A percentile compares a stretch with the other conserved stretches of the same genome.
Conservation (phyloP, 2,329 filamentous ascomycete genomes). For the Nemania bipapillata region DNA sequence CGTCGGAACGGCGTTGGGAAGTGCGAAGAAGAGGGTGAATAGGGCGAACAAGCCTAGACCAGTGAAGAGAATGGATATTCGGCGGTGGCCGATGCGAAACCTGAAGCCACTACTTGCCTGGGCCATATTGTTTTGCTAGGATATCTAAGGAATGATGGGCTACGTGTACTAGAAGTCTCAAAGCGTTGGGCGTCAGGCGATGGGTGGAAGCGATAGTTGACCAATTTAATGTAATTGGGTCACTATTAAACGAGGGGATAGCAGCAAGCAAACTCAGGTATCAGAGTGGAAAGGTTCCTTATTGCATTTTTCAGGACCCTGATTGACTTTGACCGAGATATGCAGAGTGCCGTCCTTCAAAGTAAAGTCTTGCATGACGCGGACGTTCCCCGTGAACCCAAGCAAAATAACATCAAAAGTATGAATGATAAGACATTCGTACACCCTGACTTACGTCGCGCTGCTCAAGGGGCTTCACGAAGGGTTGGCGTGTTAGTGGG, state of each 20-base stretch:
- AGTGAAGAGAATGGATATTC: slow-evolving; percentile 63
- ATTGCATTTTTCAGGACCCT: slow-evolving; percentile 13
- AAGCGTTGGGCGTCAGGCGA: neutral
- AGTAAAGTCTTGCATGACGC: slow-evolving; percentile 7
- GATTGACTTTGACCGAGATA: slow-evolving; percentile 16
- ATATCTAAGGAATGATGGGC: slow-evolving; percentile 3
- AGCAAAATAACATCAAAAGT: neutral
- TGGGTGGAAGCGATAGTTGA: slow-evolving; percentile 1
- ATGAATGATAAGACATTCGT: slow-evolving; percentile 13
- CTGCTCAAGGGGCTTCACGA: neutral
- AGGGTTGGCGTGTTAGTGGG: slow-evolving; percentile 7
- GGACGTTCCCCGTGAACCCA: slow-evolving; percentile 2
- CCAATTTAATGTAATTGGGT: neutral
- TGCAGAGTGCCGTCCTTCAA: neutral
- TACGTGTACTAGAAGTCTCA: neutral
- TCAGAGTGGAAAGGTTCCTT: neutral
- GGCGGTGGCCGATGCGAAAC: slow-evolving; percentile 63
- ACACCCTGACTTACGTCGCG: slow-evolving; percentile 15
- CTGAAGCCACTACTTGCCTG: slow-evolving; percentile 61
- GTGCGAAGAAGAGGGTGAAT: slow-evolving; percentile 63
- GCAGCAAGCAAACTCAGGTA: slow-evolving; percentile 8
- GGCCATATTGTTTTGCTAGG: slow-evolving; percentile 54
- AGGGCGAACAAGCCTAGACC: slow-evolving; percentile 65
- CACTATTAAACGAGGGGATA: slow-evolving; percentile 22
- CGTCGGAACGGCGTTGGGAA: slow-evolving; percentile 61